phyloP scores from a whole-genome alignment of 1,284 basidiomycete species.

The Trametes polyzona region DNA sequence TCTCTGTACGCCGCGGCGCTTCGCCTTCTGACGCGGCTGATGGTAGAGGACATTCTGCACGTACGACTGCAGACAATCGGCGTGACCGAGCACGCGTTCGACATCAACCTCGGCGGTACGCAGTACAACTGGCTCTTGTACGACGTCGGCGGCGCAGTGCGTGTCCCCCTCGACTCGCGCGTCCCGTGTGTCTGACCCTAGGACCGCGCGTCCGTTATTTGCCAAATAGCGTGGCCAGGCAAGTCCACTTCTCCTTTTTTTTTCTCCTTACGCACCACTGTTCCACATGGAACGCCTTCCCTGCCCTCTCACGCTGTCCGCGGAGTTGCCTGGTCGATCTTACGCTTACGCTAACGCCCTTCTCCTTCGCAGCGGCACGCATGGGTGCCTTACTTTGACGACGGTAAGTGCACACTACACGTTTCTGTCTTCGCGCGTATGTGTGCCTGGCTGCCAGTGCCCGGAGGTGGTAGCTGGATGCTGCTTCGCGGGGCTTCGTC shows the following conservation, averaged over 20 bases:
- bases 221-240: constrained; percentile 54
- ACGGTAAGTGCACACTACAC: constrained; percentile 56
- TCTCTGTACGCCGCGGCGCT: neutral
- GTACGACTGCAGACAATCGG: constrained; percentile 80
- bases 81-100: constrained; percentile 75
- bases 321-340: neutral
- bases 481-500: neutral
- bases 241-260: constrained; percentile 27
- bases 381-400: constrained; percentile 84
- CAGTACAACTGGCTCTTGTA: constrained; percentile 76
- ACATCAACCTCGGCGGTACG: constrained; percentile 62
- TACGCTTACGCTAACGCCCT: constrained; percentile 5
- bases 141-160: constrained; percentile 79
- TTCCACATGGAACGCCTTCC: no score
- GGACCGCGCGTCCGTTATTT: constrained; percentile 8
- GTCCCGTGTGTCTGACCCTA: neutral
- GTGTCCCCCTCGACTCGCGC: constrained; percentile 31
- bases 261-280: constrained; percentile 7
- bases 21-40: constrained; percentile 1
- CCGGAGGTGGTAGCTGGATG: neutral
- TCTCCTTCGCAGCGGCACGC: constrained; percentile 58
- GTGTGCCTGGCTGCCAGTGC: neutral
- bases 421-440: neutral
- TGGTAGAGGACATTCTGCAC: constrained; percentile 72
- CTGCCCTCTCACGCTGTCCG: constrained; percentile 8